A percentile compares a stretch with the other conserved stretches of the same genome.
Evolutionary conservation across 2,329 filamentous ascomycete species (phyloP).

Genomic region (Annulohypoxylon truncatum): DNA sequence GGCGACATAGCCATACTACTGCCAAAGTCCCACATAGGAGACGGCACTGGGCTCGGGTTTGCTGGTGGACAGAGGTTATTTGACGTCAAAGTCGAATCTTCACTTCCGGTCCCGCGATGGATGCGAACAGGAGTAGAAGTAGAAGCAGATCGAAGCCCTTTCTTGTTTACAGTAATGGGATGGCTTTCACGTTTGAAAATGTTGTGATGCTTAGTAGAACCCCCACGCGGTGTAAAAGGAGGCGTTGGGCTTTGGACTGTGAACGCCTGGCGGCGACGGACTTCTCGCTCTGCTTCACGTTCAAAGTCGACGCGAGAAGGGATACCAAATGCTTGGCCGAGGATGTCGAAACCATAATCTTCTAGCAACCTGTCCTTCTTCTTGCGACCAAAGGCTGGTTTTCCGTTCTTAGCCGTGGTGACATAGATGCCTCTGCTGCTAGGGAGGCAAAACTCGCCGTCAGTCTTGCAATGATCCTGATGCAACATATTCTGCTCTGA

Average conservation of each 20-base stretch:
- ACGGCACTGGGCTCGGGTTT: slow-evolving; percentile 12
- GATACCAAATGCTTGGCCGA: slow-evolving; percentile 44
- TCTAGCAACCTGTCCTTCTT: slow-evolving; percentile 39
- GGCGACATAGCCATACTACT: slow-evolving; percentile 9
- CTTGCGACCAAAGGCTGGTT: slow-evolving; percentile 45
- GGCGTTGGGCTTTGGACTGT: slow-evolving; percentile 35
- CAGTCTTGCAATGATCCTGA: slow-evolving; percentile 9
- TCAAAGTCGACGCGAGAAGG: slow-evolving; percentile 44
- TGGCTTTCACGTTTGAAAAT: not conserved
- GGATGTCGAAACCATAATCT: slow-evolving; percentile 45
- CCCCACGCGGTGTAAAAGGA: slow-evolving; percentile 1
- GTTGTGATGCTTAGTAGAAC: not conserved
- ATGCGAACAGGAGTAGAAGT: slow-evolving; percentile 18
- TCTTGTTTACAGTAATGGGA: not conserved
- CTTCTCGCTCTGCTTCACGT: slow-evolving; percentile 27
- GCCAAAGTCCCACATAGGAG: slow-evolving; percentile 5
- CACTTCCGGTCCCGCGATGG: slow-evolving; percentile 3
- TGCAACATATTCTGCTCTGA: not conserved
- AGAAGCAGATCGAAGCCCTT: slow-evolving; percentile 19
- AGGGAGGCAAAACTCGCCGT: slow-evolving; percentile 37
- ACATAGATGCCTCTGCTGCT: slow-evolving; percentile 38
- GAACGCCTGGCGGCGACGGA: slow-evolving; percentile 29
- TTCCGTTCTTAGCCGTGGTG: slow-evolving; percentile 44
- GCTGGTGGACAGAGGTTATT: not conserved
- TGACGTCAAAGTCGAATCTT: not conserved